Base-by-base conservation (phyloP, 2,329 filamentous ascomycete species). In the Aspergillus floridensis region DNA sequence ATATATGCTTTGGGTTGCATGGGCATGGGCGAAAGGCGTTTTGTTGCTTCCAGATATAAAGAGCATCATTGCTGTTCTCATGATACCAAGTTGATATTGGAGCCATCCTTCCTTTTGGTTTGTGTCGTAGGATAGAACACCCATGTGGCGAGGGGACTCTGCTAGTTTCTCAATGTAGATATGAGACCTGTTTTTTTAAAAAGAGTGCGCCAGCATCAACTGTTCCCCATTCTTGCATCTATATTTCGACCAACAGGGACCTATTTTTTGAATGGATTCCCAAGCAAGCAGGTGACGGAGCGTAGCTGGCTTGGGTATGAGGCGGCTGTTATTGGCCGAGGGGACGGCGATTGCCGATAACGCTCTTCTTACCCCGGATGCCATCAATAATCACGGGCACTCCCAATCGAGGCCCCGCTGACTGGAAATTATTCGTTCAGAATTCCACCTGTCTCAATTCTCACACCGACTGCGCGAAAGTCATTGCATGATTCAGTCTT, bases 11-110 rank as follows among this genome's bases (percentile, higher is more conserved):
- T 59, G 64, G 67, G 61, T 69, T 74, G 71, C 72, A 76, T 75
- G 72, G 68, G 59, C 69, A 76, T 67, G 58, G 73, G 73, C 73
- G 73, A 69, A 65, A 63, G 72, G 73, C 70, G 71, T 75, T 74
- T 26, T 62, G 58, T 59, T 68, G 35, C 51, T 66, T 65, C 62
- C 52, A 58, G 44, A 53, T 55, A 60, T 60, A 63, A 61, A 63
- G 58, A 50, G 53, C 51, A 59, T 59, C 31, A 35, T 26, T 59
- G 56, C 51, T 63, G 53, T 64, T 65, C 56, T 65, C 61, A 53
- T 64, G 64, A 66, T 68, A 65, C 64, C 64, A 62, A 38, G 32
- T 56, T 57, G 59, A 54, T 62, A 58, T 59, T 51, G 52, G 56
- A 59, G 46, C n/a, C 22, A 46, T 44, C 24, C 16, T 24, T 22